Conservation (phyloP, 2,329 filamentous ascomycete species). For the Grosmannia huntii region DNA sequence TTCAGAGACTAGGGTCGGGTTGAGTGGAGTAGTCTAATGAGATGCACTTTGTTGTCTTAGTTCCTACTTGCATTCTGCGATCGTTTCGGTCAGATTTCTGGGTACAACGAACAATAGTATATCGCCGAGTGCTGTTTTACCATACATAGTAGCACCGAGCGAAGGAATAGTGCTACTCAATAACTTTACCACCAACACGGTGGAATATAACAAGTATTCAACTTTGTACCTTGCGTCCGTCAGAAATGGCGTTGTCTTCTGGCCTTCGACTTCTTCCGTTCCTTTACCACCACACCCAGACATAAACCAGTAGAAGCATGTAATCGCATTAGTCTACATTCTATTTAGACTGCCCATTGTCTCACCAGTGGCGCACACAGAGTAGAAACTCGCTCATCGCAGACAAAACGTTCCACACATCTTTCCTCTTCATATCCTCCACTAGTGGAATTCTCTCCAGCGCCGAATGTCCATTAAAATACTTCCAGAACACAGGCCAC, state of each 20-base stretch:
- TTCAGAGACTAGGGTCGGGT: neutral
- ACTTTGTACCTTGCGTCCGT: neutral
- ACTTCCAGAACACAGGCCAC: constrained; percentile 66
- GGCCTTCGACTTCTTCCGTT: too few relatives aligned
- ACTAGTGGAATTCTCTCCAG: constrained; percentile 78
- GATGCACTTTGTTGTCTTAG: constrained; percentile 2
- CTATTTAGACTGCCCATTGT: too few relatives aligned
- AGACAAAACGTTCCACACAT: constrained; percentile 54
- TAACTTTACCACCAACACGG: neutral
- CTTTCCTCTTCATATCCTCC: constrained; percentile 77
- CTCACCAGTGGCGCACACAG: constrained; percentile 56
- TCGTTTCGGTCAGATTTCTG: neutral
- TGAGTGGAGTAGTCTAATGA: constrained; percentile 3
- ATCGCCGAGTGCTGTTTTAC: neutral
- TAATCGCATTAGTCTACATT: too few relatives aligned
- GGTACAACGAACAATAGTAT: neutral
- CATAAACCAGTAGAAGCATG: too few relatives aligned
- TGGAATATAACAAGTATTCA: too few relatives aligned
- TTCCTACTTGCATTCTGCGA: constrained; percentile 1
- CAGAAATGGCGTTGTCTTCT: neutral
- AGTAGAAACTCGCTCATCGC: constrained; percentile 57
- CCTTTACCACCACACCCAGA: too few relatives aligned
- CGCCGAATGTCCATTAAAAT: constrained; percentile 76
- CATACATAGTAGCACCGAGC: neutral
- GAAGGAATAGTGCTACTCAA: neutral